phyloP scores from a whole-genome alignment of 2,329 filamentous ascomycete species.

The Amauroascus niger region DNA sequence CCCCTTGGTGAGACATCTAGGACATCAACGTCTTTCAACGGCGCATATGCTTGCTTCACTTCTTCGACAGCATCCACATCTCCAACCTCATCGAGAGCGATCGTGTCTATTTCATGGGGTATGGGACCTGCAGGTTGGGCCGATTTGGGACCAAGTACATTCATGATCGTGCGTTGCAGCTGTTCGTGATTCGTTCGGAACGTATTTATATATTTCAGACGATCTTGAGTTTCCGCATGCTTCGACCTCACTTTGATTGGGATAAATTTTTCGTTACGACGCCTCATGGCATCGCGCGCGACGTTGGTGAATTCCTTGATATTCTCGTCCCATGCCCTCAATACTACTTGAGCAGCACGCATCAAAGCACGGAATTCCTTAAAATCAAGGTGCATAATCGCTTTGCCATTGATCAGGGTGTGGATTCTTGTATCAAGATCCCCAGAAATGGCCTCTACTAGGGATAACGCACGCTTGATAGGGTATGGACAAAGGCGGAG shows the following conservation, averaged over 20 bases:
- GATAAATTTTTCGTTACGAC: constrained; percentile 95
- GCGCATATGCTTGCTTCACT: constrained; percentile 87
- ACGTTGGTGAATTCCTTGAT: constrained; percentile 97
- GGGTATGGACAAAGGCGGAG: constrained; percentile 93
- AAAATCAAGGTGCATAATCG: constrained; percentile 86
- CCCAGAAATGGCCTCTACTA: constrained; percentile 94
- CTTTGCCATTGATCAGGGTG: constrained; percentile 70
- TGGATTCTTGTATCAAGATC: constrained; percentile 85
- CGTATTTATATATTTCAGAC: constrained; percentile 84
- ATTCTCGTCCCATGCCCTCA: constrained; percentile 87
- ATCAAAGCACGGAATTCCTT: constrained; percentile 81
- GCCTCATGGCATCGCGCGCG: constrained; percentile 84
- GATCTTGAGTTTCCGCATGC: constrained; percentile 79
- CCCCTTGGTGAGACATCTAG: constrained; percentile 85
- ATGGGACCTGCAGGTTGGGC: constrained; percentile 44
- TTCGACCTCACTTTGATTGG: constrained; percentile 90
- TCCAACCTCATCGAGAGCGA: constrained; percentile 85
- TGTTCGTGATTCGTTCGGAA: constrained; percentile 98
- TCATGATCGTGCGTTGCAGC: constrained; percentile 88
- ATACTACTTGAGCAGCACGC: constrained; percentile 73
- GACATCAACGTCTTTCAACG: constrained; percentile 87
- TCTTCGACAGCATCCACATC: constrained; percentile 96
- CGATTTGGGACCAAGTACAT: constrained; percentile 74
- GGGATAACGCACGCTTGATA: constrained; percentile 74
- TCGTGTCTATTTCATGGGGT: constrained; percentile 45